A percentile compares a stretch with the other conserved stretches of the same genome.
Conservation (phyloP, 2,329 filamentous ascomycete species). For the Dichotomopilus funicola region DNA sequence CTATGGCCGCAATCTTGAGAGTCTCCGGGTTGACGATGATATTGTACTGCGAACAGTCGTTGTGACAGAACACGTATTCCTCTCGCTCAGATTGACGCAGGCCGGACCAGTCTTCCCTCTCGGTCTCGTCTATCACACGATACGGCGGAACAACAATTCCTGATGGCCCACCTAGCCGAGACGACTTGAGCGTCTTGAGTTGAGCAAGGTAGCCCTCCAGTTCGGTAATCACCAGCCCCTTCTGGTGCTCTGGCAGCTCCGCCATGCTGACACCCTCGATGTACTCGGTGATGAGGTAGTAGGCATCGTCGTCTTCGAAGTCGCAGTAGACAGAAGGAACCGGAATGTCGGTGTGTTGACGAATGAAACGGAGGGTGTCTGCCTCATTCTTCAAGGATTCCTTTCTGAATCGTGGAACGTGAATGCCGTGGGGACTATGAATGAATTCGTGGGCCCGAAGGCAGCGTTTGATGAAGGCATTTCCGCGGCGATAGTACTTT, state of each 20-base stretch:
- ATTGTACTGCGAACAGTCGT: constrained; percentile 23
- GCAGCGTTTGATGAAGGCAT: constrained; percentile 28
- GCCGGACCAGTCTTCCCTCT: constrained; percentile 22
- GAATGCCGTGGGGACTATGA: constrained; percentile 24
- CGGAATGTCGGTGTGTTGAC: constrained; percentile 25
- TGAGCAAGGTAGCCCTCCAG: constrained; percentile 19
- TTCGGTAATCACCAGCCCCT: constrained; percentile 25
- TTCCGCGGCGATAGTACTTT: constrained; percentile 27
- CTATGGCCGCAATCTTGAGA: constrained; percentile 23
- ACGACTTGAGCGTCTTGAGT: constrained; percentile 26
- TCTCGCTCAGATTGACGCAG: constrained; percentile 16
- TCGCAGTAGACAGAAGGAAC: constrained; percentile 23
- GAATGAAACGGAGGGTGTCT: constrained; percentile 24
- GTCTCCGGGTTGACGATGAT: constrained; percentile 24
- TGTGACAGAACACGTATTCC: constrained; percentile 25
- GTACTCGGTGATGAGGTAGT: constrained; percentile 28
- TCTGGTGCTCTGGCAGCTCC: constrained; percentile 24
- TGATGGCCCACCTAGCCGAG: constrained; percentile 26
- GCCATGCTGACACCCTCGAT: constrained; percentile 28
- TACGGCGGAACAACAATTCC: constrained; percentile 29
- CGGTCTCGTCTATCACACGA: constrained; percentile 22
- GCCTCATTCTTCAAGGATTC: constrained; percentile 29
- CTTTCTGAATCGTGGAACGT: constrained; percentile 27
- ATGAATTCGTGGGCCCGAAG: constrained; percentile 28
- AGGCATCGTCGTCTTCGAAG: constrained; percentile 29